A percentile compares a stretch with the other conserved stretches of the same genome.
Conservation (phyloP, 352 stramenopile species). For the Blastocystis hominis region DNA sequence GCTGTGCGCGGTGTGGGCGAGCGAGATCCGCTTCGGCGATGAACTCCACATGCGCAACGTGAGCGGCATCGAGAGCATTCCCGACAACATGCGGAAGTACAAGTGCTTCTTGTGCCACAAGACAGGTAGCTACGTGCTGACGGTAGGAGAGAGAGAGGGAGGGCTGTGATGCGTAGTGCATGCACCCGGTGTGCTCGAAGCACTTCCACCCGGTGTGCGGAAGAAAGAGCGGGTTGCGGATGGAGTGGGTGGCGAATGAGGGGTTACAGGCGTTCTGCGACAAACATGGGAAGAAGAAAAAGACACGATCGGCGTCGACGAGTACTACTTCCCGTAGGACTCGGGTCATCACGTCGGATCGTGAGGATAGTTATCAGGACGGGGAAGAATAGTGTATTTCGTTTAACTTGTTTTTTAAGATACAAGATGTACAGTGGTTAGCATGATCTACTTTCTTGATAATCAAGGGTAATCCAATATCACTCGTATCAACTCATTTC, state of each 20-base stretch:
- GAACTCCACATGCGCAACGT: conserved; percentile 36
- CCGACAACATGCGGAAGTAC: conserved; percentile 20
- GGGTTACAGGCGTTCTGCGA: conserved; percentile 43
- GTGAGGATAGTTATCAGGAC: conserved; percentile 41
- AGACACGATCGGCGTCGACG: not conserved
- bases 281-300: conserved; percentile 55
- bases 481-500: not conserved
- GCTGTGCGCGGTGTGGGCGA: conserved; percentile 53
- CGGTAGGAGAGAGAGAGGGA: not conserved
- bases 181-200: conserved; percentile 19
- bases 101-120: conserved; percentile 55
- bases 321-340: not conserved
- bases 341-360: not conserved
- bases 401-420: conserved; percentile 37
- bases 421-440: not conserved
- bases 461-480: conserved; percentile 1
- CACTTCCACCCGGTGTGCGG: conserved; percentile 55
- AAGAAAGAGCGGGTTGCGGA: not conserved
- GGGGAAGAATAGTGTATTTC: conserved; percentile 13
- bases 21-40: conserved; percentile 36
- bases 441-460: not conserved
- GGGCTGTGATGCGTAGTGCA: conserved; percentile 21
- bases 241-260: conserved; percentile 45
- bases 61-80: conserved; percentile 27
- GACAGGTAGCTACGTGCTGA: conserved; percentile 54